These are phyloP conservation scores for Castanea crenata DNA, from an alignment of 306 rosid species.

Conservation along the genomic window DNA sequence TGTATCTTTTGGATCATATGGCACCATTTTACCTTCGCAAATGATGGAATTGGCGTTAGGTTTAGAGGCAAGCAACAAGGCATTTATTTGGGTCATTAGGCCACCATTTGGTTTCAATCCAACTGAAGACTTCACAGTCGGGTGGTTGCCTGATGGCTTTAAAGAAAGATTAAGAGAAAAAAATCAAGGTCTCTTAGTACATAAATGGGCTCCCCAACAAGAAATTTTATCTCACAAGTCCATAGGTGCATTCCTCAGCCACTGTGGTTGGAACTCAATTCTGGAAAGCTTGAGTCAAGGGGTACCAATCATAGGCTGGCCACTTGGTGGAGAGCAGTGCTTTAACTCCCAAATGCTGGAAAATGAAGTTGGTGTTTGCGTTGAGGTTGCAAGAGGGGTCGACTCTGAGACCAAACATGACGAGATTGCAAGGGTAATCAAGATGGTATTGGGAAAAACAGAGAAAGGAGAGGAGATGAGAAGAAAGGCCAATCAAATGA, in stretches of 20 bases:
- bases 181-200: too few species aligned
- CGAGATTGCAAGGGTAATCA: background rate
- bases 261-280: slow-evolving; percentile 21
- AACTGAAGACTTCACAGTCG: background rate
- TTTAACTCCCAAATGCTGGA: too few species aligned
- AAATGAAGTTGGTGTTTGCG: too few species aligned
- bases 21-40: background rate
- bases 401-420: background rate
- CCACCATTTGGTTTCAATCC: background rate
- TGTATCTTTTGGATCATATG: slow-evolving; percentile 13
- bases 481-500: background rate
- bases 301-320: too few species aligned
- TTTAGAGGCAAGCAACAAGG: background rate
- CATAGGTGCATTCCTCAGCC: slow-evolving; percentile 10
- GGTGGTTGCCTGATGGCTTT: slow-evolving; percentile 13
- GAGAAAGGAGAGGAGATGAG: background rate
- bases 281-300: background rate
- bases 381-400: background rate
- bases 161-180: background rate
- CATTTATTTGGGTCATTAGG: slow-evolving; percentile 5
- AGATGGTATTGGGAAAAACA: background rate
- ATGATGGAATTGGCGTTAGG: background rate
- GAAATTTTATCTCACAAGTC: slow-evolving; percentile 5
- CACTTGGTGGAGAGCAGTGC: too few species aligned
- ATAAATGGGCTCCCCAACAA: slow-evolving; percentile 19